A percentile compares a stretch with the other conserved stretches of the same genome.
These are phyloP conservation scores for Wickerhamiella spandovensis DNA, from an alignment of 805 yeast genomes.

Conservation along the genomic window DNA sequence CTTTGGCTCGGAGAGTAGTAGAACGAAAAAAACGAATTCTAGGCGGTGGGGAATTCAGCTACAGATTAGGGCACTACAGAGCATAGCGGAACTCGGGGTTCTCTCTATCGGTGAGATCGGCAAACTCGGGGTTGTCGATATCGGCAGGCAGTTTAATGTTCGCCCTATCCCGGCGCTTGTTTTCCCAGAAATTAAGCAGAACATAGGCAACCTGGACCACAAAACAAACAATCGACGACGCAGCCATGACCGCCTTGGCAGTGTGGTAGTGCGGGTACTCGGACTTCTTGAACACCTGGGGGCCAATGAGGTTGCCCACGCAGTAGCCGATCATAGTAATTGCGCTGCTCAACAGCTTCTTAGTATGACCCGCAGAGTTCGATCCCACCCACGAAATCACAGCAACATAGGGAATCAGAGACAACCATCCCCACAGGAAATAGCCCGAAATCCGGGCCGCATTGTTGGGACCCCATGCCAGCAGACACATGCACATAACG, in stretches of 20 bases:
- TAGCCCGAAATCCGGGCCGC: slow-evolving; percentile 11
- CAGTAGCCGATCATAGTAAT: slow-evolving; percentile 36
- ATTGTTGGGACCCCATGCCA: slow-evolving; percentile 16
- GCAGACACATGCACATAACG: slow-evolving; percentile 9
- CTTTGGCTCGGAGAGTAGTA: too few species aligned
- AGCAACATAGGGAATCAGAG: slow-evolving; percentile 8
- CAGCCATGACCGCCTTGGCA: slow-evolving; percentile 46
- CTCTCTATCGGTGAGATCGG: slow-evolving; percentile 39
- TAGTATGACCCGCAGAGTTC: slow-evolving; percentile 45
- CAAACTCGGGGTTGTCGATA: slow-evolving; percentile 20
- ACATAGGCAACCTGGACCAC: background rate
- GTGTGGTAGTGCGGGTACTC: slow-evolving; percentile 50
- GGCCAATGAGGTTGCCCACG: slow-evolving; percentile 43
- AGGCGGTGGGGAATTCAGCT: too few species aligned
- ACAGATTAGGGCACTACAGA: background rate
- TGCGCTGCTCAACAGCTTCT: slow-evolving; percentile 36
- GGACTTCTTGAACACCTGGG: slow-evolving; percentile 43
- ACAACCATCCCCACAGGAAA: slow-evolving; percentile 7
- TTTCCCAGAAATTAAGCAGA: slow-evolving; percentile 4
- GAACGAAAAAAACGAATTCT: too few species aligned
- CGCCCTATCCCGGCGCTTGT: slow-evolving; percentile 6
- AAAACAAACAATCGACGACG: slow-evolving; percentile 23
- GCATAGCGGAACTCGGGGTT: slow-evolving; percentile 39
- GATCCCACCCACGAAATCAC: slow-evolving; percentile 26
- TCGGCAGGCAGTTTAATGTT: slow-evolving; percentile 3